Evolutionary conservation across 83 land plant species (phyloP), one percentile per base, ranked within the genome.

Genomic region (Picea engelmannii): DNA sequence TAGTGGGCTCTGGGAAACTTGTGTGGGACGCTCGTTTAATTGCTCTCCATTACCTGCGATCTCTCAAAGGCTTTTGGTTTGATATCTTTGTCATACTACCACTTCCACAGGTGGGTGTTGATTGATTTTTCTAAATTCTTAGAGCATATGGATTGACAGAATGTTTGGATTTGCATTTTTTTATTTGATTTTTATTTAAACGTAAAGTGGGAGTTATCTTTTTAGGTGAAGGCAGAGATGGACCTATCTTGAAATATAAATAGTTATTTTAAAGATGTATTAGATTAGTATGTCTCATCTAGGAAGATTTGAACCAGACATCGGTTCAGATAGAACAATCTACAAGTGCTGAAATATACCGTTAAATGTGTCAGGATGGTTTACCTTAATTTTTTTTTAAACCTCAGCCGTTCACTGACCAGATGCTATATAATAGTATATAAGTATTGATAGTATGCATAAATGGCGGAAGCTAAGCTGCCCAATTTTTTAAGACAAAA

Each of bases 1-100:
- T 96, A n/a, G 89, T 96, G 20, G 99, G 99, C 6, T 90, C 94
- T 60, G 99, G 99, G 64, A 95, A 95, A 80, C 95, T 96, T 21
- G 96, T 95, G 65, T 96, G 98, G 99, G 99, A 96, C 80, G 81
- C 96, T 20, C 87, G 88, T 10, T 82, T 85, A 49, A 81, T 96
- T 66, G 98, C 98, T 38, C 40, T 79, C 2, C 94, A 96, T 73
- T 96, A 96, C 82, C 80, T 95, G 47, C 52, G 88, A 4, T 87
- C 94, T 3, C 75, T 84, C 64, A 86, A 86, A 62, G 98, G 98
- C 23, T 93, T 96, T 81, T 85, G 89, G 89, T 90, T 90, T 81
- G 99, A 96, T 78, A 61, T 85, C 62, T 91, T 92, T 66, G 96
- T 95, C 79, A 92, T 96, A 69, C 92, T 96, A 16, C 99, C 99